These are phyloP conservation scores for Populus pruinosa DNA, from an alignment of 345 rosid species.

Conservation along the genomic window DNA sequence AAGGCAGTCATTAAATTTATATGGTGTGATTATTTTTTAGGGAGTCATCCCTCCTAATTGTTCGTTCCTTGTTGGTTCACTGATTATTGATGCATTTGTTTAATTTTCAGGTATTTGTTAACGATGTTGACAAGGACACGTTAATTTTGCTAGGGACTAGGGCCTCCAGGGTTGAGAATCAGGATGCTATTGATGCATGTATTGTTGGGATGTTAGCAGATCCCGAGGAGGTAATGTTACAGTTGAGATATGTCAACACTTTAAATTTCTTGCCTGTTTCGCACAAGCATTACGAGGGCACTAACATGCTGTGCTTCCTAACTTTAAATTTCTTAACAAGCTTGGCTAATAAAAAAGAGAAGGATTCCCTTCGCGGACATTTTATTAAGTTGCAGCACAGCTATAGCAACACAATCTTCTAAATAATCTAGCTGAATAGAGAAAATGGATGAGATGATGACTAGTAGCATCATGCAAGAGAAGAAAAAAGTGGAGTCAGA, in stretches of 20 bases:
- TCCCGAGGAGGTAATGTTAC: conserved; percentile 44
- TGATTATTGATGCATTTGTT: neutral
- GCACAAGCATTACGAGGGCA: neutral
- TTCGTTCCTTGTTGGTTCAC: neutral
- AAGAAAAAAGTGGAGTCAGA: neutral
- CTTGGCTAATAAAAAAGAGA: neutral
- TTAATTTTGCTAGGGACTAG: conserved; percentile 66
- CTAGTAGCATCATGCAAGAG: neutral
- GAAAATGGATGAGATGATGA: neutral
- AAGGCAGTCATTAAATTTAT: neutral
- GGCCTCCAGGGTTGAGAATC: conserved; percentile 82
- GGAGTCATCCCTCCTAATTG: neutral
- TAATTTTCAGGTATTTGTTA: conserved; percentile 42
- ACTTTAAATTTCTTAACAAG: no score
- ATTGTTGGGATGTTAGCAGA: conserved; percentile 60
- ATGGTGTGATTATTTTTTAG: neutral
- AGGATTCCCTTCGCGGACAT: neutral
- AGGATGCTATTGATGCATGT: conserved; percentile 72
- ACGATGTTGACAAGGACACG: conserved; percentile 55
- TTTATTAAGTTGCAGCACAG: neutral
- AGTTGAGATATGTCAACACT: neutral
- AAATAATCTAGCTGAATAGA: neutral
- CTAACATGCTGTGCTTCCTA: neutral
- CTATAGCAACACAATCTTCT: neutral
- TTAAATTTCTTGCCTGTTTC: no score